Base-by-base conservation (phyloP, 2,329 filamentous ascomycete genomes). In the Boeremia lycopersici region DNA sequence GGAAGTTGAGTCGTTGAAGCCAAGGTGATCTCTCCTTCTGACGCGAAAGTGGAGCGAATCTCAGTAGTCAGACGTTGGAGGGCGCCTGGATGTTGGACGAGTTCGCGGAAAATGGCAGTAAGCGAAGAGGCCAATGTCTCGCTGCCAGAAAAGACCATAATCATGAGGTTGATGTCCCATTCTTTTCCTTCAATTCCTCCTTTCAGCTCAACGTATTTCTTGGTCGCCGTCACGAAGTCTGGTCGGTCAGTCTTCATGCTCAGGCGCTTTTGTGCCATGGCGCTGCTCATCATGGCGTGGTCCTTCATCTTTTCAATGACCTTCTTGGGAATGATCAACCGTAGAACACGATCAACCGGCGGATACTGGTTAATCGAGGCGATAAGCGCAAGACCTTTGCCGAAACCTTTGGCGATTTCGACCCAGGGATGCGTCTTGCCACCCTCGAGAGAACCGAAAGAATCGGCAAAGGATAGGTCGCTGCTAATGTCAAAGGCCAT, bases 401-500 rank as follows among this genome's bases (percentile, higher is more conserved):
- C 69, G 35, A 69, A 69, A 11, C 61, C 66, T 12, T 61, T 53
- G 0, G 61, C 57, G 9, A 70, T 59, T 6, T 64, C 65, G 4
- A 79, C 74, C 74, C 75, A 80, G 6, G 70, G 68, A 55, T 79
- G 73, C 19, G 72, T 72, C 11, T 71, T 63, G 2, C 63, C 67
- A 4, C 67, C 65, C 25, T 69, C 59, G 2, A 81, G 59, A 39
- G 74, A 77, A 13, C 68, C 64, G 41, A 79, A 80, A 1, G 80
- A 77, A 13, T 80, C 77, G 0, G 81, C 82, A 56, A 84, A 84
- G 0, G 82, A 79, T 17, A 84, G 73, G 59, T 81, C 79, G 17
- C 78, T 78, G 47, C 64, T 59, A 1, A 71, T 60, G 15, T 71
- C 69, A 30, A 70, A 71, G 4, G 59, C 68, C 8, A 66, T 34